Evolutionary conservation across 306 rosid genomes (phyloP), one percentile per base, ranked within the genome.

Genomic region (Comarum palustre): DNA sequence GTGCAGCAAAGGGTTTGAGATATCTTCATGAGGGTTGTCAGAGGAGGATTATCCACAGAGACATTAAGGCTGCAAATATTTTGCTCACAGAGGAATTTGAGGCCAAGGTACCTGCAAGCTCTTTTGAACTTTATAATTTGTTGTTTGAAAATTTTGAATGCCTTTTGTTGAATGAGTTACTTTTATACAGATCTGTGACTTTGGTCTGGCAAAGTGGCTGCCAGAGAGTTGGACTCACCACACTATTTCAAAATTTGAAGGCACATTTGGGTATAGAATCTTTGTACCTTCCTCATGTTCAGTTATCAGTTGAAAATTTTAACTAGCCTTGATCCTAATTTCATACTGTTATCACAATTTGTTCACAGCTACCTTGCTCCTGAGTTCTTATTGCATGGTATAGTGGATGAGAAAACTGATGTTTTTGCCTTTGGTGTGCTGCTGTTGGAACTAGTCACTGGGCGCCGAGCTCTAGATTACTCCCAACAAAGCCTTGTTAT

Each of bases 211-310:
- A 75, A 95, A 95, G 78, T 95, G 99, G 99, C 79, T 91, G 31
- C 99, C 99, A 68, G 87, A 90, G 86, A 83, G 86, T 65, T 95
- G 99, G 97, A 90, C 97, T 79, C 99, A 95, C 72, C 97, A 86
- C 75, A 87, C 86, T 0, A 85, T 90, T 66, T 86, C 96, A 73
- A 95, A 88, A 79, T 90, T 90, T 46, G 99, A 95, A 86, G 99
- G 97, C 80, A 95, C 99, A 69, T 95, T 95, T 77, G 99, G 99
- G 97, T 95, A 75, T 66, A 89, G 77, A 73, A 67, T 72, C 75
- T 69, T 7, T 75, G 17, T 31, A 39, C 52, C 41, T 74, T 31
- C 66, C 27, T 64, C 76, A 14, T 76, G 68, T 71, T 54, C 67
- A 14, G 4, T 63, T 73, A 59, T 61, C 34, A 8, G 38, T 25